Percentiles rank a stretch among this genome's conserved stretches.
phyloP scores from a whole-genome alignment of 2,329 filamentous ascomycete species.

The Neofusicoccum kwambonambiense region DNA sequence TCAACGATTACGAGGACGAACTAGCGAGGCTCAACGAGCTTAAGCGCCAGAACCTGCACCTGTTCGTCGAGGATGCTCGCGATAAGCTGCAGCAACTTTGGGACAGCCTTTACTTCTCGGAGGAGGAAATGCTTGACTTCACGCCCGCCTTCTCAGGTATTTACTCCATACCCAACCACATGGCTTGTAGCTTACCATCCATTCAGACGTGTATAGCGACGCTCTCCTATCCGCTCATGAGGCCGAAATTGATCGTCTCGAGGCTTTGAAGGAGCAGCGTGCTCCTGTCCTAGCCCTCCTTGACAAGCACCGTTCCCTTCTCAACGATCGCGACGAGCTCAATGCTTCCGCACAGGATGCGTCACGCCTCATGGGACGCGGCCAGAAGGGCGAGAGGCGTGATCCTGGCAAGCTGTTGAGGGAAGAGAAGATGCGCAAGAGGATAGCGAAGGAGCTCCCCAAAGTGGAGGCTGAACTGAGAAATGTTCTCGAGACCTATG shows the following conservation, averaged over 20 bases:
- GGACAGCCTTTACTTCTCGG: constrained; percentile 90
- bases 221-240: constrained; percentile 93
- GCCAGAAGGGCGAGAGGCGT: constrained; percentile 88
- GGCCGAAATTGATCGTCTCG: constrained; percentile 79
- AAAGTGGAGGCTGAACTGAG: constrained; percentile 84
- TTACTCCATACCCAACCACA: not conserved
- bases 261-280: constrained; percentile 81
- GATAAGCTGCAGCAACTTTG: constrained; percentile 90
- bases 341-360: constrained; percentile 92
- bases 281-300: constrained; percentile 79
- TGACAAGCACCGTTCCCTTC: constrained; percentile 76
- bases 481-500: constrained; percentile 80
- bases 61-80: constrained; percentile 93
- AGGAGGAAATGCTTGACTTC: constrained; percentile 98
- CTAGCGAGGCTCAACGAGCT: constrained; percentile 81
- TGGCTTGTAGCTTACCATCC: constrained; percentile 17
- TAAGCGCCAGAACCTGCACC: constrained; percentile 89
- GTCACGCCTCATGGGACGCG: constrained; percentile 85
- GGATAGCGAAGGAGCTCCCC: constrained; percentile 91
- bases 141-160: constrained; percentile 80
- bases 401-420: constrained; percentile 91
- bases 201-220: constrained; percentile 83
- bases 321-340: constrained; percentile 84
- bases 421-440: constrained; percentile 98
- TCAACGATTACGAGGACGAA: constrained; percentile 96